Evolutionary conservation across 768 basidiomycete genomes (phyloP), one percentile per base, ranked within the genome.

Genomic region (Auriscalpium microsporum): DNA sequence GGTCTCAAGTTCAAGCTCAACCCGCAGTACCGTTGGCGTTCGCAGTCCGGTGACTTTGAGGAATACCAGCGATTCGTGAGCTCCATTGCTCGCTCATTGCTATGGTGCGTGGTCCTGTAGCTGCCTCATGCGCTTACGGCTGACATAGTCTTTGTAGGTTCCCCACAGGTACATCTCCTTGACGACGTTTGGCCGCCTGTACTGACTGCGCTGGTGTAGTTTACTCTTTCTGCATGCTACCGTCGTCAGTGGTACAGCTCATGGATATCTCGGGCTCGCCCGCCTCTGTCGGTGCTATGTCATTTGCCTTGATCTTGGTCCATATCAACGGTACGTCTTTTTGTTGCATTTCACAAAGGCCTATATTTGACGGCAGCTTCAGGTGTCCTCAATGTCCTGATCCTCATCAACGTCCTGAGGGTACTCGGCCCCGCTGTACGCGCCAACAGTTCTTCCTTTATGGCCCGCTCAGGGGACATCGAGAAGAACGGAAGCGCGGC

Each of bases 381-480:
- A 90, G 87, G 85, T 45, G 61, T 82, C 28, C 79, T 80, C 21
- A 83, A 89, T 62, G 83, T 85, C 28, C 55, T 76, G 9, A 71
- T 89, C n/a, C 74, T 88, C 33, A 81, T 77, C 71, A 86, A 84
- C 63, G 86, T 83, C 10, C 78, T 87, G 64, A 78, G 81, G 10
- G 75, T 86, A 50, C 69, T 90, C 36, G 72, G 74, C 9, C 78
- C 78, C 23, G 77, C 78, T 21, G 76, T 83, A 60, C 69, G 76
- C 56, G 67, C 48, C 5, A 44, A 52, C 48, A 33, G 35, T 44
- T 9, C 37, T 49, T 8, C 47, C 46, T 5, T 19, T 50, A 49
- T 56, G 61, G 44, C 40, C 51, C 4, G 63, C 58, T 50, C 56
- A 55, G 45, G 62, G 63, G 47, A 69, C 63, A 54, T 69, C 65